Evolutionary conservation across 2,329 filamentous ascomycete genomes (phyloP), one percentile per base, ranked within the genome.

Genomic region (Aureobasidium subglaciale): DNA sequence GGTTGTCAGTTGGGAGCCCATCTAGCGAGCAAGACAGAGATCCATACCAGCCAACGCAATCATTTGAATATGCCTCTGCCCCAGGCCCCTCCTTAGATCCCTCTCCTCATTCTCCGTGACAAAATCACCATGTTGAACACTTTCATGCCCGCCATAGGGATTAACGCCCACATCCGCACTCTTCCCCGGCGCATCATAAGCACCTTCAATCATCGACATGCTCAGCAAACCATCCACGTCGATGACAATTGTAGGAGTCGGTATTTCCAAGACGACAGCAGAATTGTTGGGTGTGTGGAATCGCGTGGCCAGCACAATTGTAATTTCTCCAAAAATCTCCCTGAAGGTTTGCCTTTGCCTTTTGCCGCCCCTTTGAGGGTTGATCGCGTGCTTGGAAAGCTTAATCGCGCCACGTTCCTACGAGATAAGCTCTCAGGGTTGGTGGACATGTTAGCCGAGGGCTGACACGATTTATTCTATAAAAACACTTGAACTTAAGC

Each of bases 1-100:
- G 18, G 5, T 10, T 20, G 24, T 52, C 34, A 52, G n/a, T 18
- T 4, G 13, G 40, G 24, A 24, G 24, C 2, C 40, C n/a, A 15
- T 7, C 7, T 16, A 18, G 37, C 2, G 7, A 20, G 9, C 20
- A 41, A 16, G 2, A 41, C 10, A 11, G 37, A 70, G 68, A 34
- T 71, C 68, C 4, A 67, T 69, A 27, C 70, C 69, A 2, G 69
- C 69, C 18, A 72, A 60, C 13, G 69, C 67, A 42, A 71, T 71
- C 67, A 71, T 70, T 30, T 59, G 59, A 13, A 59, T 59, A 22
- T 59, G 58, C 27, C 60, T 48, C 25, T 62, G 60, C 24, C 52
- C 56, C 15, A 62, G 45, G 5, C 60, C 60, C 29, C 59, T 57
- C 29, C 54, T 55, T 3, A 62, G 22, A 60, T 64, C 53, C 58